Evolutionary conservation across 208 protist genomes (phyloP).

Genomic region (Leishmania guyanensis): DNA sequence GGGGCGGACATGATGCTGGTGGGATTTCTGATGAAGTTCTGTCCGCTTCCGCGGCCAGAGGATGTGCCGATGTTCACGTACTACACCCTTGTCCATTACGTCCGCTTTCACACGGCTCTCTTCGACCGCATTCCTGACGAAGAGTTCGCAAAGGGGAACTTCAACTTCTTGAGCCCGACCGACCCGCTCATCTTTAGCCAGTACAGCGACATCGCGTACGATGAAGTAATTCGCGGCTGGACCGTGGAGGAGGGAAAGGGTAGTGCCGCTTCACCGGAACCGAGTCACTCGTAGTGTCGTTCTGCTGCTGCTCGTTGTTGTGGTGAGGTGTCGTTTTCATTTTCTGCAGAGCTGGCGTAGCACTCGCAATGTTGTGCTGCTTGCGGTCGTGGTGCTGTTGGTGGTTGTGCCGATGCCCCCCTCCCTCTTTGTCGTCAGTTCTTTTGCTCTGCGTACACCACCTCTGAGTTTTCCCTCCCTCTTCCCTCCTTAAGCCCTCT

Average conservation of each 20-base stretch:
- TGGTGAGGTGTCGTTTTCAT: background rate
- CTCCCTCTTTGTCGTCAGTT: background rate
- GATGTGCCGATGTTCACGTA: conserved; percentile 91
- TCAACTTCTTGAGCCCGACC: conserved; percentile 86
- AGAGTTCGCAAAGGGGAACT: conserved; percentile 85
- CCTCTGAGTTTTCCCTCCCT: background rate
- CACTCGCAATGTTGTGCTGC: background rate
- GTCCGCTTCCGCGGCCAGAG: conserved; percentile 83
- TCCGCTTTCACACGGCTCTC: conserved; percentile 90
- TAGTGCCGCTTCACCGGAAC: background rate
- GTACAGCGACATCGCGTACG: conserved; percentile 76
- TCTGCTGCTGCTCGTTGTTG: background rate
- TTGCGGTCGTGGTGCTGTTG: background rate
- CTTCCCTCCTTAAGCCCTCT: background rate
- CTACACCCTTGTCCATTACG: conserved; percentile 92
- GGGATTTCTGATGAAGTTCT: conserved; percentile 91
- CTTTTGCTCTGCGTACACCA: background rate
- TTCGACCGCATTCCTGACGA: conserved; percentile 90
- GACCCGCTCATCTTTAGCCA: conserved; percentile 80
- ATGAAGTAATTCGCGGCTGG: conserved; percentile 73
- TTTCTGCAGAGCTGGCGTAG: background rate
- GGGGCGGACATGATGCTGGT: conserved; percentile 88
- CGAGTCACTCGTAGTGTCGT: conserved; percentile 1
- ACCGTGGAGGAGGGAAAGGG: conserved; percentile 35
- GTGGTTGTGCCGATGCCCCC: background rate